Evolutionary conservation across 345 rosid genomes (phyloP).

Genomic region (Hirschfeldia incana): DNA sequence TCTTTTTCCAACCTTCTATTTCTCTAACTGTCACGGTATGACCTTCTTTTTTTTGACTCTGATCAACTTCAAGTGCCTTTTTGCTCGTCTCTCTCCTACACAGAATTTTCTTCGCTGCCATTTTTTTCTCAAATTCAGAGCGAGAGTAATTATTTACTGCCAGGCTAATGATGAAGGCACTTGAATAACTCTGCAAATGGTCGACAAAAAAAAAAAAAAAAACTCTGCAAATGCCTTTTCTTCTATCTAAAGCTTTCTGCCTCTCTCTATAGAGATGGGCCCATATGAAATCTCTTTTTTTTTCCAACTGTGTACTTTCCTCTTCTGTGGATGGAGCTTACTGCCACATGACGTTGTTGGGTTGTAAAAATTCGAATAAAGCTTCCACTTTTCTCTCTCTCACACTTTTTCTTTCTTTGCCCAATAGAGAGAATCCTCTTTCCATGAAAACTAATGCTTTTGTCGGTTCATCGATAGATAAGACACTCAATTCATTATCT

Average conservation of each 20-base stretch:
- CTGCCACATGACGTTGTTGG: conserved; percentile 29
- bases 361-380: conserved; percentile 37
- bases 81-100: not conserved
- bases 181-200: conserved; percentile 30
- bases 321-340: conserved; percentile 2
- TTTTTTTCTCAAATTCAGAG: conserved; percentile 39
- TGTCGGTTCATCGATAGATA: conserved; percentile 30
- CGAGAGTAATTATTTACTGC: conserved; percentile 21
- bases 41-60: not conserved
- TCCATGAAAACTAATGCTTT: conserved; percentile 27
- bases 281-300: conserved; percentile 11
- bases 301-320: conserved; percentile 30
- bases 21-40: not conserved
- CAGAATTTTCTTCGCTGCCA: conserved; percentile 17
- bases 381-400: conserved; percentile 24
- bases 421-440: conserved; percentile 33
- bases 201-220: too few species aligned
- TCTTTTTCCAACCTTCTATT: not conserved
- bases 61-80: not conserved
- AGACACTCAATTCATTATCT: not conserved
- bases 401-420: conserved; percentile 19
- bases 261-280: conserved; percentile 32
- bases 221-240: conserved; percentile 38
- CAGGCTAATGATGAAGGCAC: conserved; percentile 35
- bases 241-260: conserved; percentile 35